These are phyloP conservation scores for Yamadazyma tumulicola DNA, from an alignment of 805 yeast species.

Conservation along the genomic window DNA sequence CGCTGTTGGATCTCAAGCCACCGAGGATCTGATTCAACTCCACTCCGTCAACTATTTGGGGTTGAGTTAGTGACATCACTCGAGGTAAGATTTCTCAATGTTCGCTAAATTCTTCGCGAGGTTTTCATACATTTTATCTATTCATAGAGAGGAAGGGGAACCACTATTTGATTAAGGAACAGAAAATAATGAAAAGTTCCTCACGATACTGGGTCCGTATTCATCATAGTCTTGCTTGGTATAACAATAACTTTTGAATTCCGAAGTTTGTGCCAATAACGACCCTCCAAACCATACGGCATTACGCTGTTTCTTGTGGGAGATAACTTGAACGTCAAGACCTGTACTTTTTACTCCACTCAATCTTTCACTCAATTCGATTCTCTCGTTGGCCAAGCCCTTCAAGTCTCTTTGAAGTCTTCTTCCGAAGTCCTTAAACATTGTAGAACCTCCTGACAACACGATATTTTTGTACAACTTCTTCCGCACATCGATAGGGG, in stretches of 20 bases:
- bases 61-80: slow-evolving; percentile 21
- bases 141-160: no score
- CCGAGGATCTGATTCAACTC: slow-evolving; percentile 51
- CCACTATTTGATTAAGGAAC: slow-evolving; percentile 63
- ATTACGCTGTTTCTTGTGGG: slow-evolving; percentile 95
- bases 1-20: slow-evolving; percentile 44
- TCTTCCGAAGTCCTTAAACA: slow-evolving; percentile 98
- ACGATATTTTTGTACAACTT: slow-evolving; percentile 95
- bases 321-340: slow-evolving; percentile 93
- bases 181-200: slow-evolving; percentile 92
- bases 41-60: slow-evolving; percentile 44
- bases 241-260: slow-evolving; percentile 93
- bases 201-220: slow-evolving; percentile 94
- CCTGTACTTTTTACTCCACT: slow-evolving; percentile 83
- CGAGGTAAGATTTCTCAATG: no score
- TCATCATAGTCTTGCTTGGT: slow-evolving; percentile 97
- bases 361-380: slow-evolving; percentile 71
- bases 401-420: slow-evolving; percentile 94
- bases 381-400: slow-evolving; percentile 82
- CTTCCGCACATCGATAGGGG: slow-evolving; percentile 97
- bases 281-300: slow-evolving; percentile 99
- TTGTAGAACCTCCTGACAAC: slow-evolving; percentile 95
- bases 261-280: slow-evolving; percentile 92
- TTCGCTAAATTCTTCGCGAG: no score
- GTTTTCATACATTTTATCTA: no score